Base-by-base conservation (phyloP, 2,329 filamentous ascomycete genomes). In the Didymella pinodella region DNA sequence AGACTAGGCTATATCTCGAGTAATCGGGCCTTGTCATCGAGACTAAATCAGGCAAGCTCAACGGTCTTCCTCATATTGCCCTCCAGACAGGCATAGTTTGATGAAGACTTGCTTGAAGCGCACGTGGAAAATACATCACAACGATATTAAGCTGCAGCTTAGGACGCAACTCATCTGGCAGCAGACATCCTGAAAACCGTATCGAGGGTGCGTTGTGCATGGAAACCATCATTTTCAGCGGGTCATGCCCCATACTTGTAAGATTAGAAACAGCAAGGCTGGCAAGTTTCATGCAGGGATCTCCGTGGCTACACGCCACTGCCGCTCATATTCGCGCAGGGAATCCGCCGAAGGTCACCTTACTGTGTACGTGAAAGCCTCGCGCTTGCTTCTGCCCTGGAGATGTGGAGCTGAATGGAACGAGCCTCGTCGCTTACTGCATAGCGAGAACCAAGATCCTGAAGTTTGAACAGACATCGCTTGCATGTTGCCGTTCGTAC, bases 271-370 rank as follows among this genome's bases (percentile, higher is more conserved):
- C 36, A 38, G 54, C 59, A 54, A 63, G 61, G 62, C 62, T 46
- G 44, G 36, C 48, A 28, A 20, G 22, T 32, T 41, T 34, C 7
- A 22, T 25, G 48, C 54, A 57, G 55, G 53, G 57, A 48, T 43
- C n/a, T 36, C 43, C 44, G 26, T 26, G 56, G 54, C 63, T 56
- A 53, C 52, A 65, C 63, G 64, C 59, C 65, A 66, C 57, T 60
- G 57, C 61, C 61, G 61, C 44, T 51, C 32, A n/a, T 28, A 31
- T 45, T 31, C 50, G 54, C 31, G 48, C 31, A 14, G 16, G 16
- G 49, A 5, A 46, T 28, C 41, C 38, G 56, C 45, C 45, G 45
- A 49, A 32, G 45, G 56, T 54, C 49, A 50, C 49, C 54, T 54
- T 11, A 44, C 49, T 10, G 12, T 49, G n/a, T 49, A 40, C 40